Evolutionary conservation across 257 asterid species (phyloP).

Genomic region (Rehmannia glutinosa): DNA sequence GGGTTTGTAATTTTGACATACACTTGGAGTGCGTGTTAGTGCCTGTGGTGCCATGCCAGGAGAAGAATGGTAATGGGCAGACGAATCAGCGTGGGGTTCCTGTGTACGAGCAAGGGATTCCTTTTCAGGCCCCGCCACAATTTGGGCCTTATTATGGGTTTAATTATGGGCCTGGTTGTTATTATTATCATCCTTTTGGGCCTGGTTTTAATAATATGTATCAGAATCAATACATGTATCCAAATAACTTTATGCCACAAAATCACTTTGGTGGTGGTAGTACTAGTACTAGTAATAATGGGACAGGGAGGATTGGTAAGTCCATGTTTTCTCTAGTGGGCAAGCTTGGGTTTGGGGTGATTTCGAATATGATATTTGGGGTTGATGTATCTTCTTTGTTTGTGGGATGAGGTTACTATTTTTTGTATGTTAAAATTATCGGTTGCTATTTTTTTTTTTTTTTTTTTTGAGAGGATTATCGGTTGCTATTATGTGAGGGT

Average conservation of each 20-base stretch:
- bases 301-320: constrained; percentile 10
- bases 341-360: constrained; percentile 35
- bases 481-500: no score
- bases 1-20: constrained; percentile 27
- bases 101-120: constrained; percentile 15
- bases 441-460: no score
- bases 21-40: constrained; percentile 36
- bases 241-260: constrained; percentile 14
- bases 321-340: constrained; percentile 36
- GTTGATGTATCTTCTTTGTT: no score
- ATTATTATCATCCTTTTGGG: constrained; percentile 13
- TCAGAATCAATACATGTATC: constrained; percentile 18
- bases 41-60: constrained; percentile 17
- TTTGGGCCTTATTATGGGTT: constrained; percentile 14
- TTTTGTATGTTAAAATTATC: no score
- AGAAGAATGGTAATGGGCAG: not conserved
- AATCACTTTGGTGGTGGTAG: not conserved
- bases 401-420: no score
- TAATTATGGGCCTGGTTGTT: not conserved
- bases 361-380: no score
- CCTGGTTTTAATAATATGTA: not conserved
- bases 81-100: constrained; percentile 24
- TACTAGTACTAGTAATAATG: not conserved
- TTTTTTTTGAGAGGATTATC: no score
- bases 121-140: constrained; percentile 23